Evolutionary conservation across 2,329 filamentous ascomycete genomes (phyloP).

Genomic region (Tolypocladium pustulatum): DNA sequence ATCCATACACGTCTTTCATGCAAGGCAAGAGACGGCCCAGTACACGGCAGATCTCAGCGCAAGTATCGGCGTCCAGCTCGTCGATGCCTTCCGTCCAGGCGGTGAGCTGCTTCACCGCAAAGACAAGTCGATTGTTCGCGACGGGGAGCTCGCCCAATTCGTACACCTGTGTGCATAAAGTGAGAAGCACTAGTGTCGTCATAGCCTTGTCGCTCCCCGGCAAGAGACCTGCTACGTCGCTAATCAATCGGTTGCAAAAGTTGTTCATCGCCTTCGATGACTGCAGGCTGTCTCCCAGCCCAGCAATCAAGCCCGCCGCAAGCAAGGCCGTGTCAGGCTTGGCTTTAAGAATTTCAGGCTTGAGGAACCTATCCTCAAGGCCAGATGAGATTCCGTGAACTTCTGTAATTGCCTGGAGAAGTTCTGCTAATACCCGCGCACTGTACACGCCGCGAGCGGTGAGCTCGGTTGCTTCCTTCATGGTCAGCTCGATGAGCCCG

Average conservation of each 20-base stretch:
- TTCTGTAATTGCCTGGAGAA: constrained; percentile 37
- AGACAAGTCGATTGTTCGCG: constrained; percentile 61
- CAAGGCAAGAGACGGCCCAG: constrained; percentile 56
- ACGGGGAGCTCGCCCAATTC: constrained; percentile 42
- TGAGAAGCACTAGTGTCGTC: constrained; percentile 40
- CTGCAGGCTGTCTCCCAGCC: constrained; percentile 38
- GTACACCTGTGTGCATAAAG: constrained; percentile 41
- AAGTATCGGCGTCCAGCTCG: constrained; percentile 30
- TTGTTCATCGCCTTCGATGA: constrained; percentile 37
- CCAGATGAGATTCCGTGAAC: constrained; percentile 32
- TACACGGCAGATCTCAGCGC: constrained; percentile 42
- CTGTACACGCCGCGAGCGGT: constrained; percentile 39
- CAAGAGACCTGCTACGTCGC: constrained; percentile 44
- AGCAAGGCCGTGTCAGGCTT: constrained; percentile 35
- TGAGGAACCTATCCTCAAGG: constrained; percentile 36
- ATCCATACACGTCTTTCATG: constrained; percentile 75
- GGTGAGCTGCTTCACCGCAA: constrained; percentile 70
- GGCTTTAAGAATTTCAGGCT: constrained; percentile 35
- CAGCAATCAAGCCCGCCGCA: constrained; percentile 38
- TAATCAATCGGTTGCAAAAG: constrained; percentile 50
- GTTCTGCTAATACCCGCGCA: constrained; percentile 37
- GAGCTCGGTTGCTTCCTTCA: constrained; percentile 29
- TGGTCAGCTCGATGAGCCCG: constrained; percentile 31
- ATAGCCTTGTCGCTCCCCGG: constrained; percentile 32
- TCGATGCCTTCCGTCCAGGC: constrained; percentile 53